Conservation (phyloP, 805 yeast species). For the Lachancea cidri region DNA sequence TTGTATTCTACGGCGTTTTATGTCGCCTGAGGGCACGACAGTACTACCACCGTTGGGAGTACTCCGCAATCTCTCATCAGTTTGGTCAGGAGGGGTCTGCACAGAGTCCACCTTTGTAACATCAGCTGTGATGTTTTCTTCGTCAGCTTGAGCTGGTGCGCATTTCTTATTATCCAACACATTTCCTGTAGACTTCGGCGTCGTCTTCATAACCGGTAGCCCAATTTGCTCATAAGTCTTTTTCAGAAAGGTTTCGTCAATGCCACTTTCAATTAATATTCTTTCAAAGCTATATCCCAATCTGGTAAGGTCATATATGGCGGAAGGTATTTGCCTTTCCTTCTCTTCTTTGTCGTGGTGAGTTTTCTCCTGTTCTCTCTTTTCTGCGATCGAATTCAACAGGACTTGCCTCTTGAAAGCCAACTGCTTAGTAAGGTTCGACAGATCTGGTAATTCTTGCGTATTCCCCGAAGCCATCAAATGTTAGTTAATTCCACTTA, state of each 20-base stretch:
- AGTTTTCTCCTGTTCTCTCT: neutral
- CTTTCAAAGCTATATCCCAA: conserved; percentile 4
- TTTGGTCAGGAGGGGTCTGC: no score
- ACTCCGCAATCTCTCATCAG: no score
- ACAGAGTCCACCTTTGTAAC: neutral
- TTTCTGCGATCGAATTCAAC: conserved; percentile 45
- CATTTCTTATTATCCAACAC: no score
- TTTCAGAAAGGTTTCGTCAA: conserved; percentile 1
- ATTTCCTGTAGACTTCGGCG: no score
- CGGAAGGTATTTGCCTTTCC: neutral
- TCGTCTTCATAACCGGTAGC: neutral
- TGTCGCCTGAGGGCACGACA: no score
- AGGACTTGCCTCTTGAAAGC: conserved; percentile 54
- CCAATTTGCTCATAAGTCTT: conserved; percentile 2
- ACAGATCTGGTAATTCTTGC: no score
- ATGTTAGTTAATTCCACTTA: no score
- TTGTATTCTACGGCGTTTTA: no score
- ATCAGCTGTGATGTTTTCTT: conserved; percentile 2
- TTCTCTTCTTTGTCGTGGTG: neutral
- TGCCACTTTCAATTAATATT: conserved; percentile 1
- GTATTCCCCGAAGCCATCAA: no score
- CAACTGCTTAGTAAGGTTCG: conserved; percentile 11
- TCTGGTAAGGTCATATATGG: conserved; percentile 4
- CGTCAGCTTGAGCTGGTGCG: no score
- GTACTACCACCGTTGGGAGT: no score